These are phyloP conservation scores for Trichosporon ovoides DNA, from an alignment of 1,284 basidiomycete species.

Conservation along the genomic window DNA sequence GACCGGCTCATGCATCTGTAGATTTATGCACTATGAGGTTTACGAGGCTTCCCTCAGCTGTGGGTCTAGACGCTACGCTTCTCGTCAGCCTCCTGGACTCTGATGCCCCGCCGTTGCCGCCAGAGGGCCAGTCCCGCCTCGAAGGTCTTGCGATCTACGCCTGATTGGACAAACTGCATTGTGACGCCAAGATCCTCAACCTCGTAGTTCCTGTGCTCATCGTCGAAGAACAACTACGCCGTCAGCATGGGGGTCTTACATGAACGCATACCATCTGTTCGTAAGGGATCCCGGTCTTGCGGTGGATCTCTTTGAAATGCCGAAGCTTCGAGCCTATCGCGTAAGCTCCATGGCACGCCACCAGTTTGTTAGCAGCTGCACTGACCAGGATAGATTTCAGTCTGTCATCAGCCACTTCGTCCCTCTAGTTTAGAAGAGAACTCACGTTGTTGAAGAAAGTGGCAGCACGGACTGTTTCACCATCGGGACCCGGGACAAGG, in stretches of 20 bases:
- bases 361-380: background rate
- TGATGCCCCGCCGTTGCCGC: slow-evolving; percentile 28
- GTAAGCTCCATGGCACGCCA: no score
- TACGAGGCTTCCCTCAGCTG: background rate
- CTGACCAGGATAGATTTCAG: slow-evolving; percentile 76
- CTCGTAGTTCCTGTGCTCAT: slow-evolving; percentile 69
- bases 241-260: slow-evolving; percentile 33
- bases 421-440: slow-evolving; percentile 10
- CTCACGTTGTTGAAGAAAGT: slow-evolving; percentile 61
- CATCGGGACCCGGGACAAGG: slow-evolving; percentile 56
- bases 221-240: slow-evolving; percentile 69
- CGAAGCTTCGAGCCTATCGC: slow-evolving; percentile 67
- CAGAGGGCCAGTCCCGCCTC: slow-evolving; percentile 32
- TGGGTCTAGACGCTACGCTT: no score
- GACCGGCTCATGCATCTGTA: background rate
- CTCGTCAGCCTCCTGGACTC: no score
- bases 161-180: slow-evolving; percentile 52
- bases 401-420: slow-evolving; percentile 37
- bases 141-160: slow-evolving; percentile 33
- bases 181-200: slow-evolving; percentile 69
- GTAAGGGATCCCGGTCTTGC: slow-evolving; percentile 73
- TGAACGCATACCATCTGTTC: slow-evolving; percentile 64
- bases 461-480: slow-evolving; percentile 55
- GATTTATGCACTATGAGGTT: slow-evolving; percentile 1
- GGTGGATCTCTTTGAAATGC: slow-evolving; percentile 71